These are phyloP conservation scores for Cladosporium cucumerinum DNA, from an alignment of 2,329 filamentous ascomycete species.

Conservation along the genomic window DNA sequence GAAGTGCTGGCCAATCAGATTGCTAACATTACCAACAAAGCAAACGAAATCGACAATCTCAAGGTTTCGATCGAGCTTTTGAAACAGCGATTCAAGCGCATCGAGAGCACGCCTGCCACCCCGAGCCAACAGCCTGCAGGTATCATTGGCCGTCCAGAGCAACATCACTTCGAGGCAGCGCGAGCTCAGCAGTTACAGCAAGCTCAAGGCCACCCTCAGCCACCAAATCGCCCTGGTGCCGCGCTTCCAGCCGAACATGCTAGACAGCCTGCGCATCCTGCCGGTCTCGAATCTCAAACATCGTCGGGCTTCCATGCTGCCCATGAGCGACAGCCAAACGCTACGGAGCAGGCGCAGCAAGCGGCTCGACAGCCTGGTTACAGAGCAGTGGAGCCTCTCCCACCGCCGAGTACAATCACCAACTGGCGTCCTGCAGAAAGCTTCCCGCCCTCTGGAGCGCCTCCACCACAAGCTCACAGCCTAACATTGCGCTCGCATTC, in stretches of 20 bases:
- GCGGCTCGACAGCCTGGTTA: slow-evolving; percentile 7
- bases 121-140: background rate
- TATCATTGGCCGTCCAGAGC: slow-evolving; percentile 4
- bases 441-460: slow-evolving; percentile 18
- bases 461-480: slow-evolving; percentile 22
- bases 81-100: slow-evolving; percentile 43
- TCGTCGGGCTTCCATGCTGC: background rate
- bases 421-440: slow-evolving; percentile 30
- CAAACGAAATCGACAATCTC: slow-evolving; percentile 46
- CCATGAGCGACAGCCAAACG: slow-evolving; percentile 5
- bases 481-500: slow-evolving; percentile 22
- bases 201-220: slow-evolving; percentile 2
- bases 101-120: slow-evolving; percentile 23
- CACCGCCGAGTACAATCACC: slow-evolving; percentile 24
- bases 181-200: slow-evolving; percentile 10
- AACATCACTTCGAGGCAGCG: slow-evolving; percentile 3
- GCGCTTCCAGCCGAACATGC: slow-evolving; percentile 9
- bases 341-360: slow-evolving; percentile 5
- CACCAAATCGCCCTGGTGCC: slow-evolving; percentile 4
- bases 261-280: slow-evolving; percentile 3
- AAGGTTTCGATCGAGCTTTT: slow-evolving; percentile 48
- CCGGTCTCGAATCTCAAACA: slow-evolving; percentile 8
- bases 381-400: slow-evolving; percentile 5
- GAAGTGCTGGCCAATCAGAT: slow-evolving; percentile 45
- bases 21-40: slow-evolving; percentile 40